These are phyloP conservation scores for Naematelia encephala DNA, from an alignment of 768 basidiomycete species.

Conservation along the genomic window DNA sequence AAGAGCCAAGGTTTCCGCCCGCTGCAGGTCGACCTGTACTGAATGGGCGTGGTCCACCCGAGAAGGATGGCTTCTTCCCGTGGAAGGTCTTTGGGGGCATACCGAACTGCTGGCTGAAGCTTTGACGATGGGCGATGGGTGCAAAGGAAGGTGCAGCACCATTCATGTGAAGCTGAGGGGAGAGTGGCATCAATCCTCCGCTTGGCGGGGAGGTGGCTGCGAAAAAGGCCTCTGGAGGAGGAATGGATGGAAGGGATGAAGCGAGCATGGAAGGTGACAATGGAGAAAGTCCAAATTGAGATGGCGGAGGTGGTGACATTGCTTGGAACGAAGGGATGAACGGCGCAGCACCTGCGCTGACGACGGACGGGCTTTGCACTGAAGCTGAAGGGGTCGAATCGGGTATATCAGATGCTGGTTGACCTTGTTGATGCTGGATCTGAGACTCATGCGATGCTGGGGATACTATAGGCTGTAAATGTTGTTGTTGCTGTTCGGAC, in stretches of 20 bases:
- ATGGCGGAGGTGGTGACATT: conserved; percentile 23
- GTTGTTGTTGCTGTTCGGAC: conserved; percentile 13
- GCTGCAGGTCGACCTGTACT: conserved; percentile 18
- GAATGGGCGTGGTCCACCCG: conserved; percentile 36
- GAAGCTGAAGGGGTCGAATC: conserved; percentile 1
- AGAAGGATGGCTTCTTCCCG: conserved; percentile 49
- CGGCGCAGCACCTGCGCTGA: background rate
- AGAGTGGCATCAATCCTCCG: background rate
- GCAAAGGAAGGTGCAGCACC: conserved; percentile 1
- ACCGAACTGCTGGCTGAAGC: conserved; percentile 26
- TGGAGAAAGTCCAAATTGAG: conserved; percentile 32
- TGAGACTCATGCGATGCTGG: conserved; percentile 4
- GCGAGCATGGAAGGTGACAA: conserved; percentile 40
- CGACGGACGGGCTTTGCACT: background rate
- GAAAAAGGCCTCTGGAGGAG: conserved; percentile 41
- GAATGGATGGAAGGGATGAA: conserved; percentile 34
- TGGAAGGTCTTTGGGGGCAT: conserved; percentile 28
- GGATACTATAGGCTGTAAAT: background rate
- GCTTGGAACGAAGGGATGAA: conserved; percentile 12
- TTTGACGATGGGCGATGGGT: conserved; percentile 22
- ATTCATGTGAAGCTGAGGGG: conserved; percentile 2
- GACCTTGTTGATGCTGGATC: conserved; percentile 2
- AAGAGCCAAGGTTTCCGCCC: conserved; percentile 29
- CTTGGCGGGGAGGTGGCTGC: conserved; percentile 33
- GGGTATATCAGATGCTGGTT: conserved; percentile 3